phyloP scores from a whole-genome alignment of 345 rosid genomes.

The Garcia nutans region DNA sequence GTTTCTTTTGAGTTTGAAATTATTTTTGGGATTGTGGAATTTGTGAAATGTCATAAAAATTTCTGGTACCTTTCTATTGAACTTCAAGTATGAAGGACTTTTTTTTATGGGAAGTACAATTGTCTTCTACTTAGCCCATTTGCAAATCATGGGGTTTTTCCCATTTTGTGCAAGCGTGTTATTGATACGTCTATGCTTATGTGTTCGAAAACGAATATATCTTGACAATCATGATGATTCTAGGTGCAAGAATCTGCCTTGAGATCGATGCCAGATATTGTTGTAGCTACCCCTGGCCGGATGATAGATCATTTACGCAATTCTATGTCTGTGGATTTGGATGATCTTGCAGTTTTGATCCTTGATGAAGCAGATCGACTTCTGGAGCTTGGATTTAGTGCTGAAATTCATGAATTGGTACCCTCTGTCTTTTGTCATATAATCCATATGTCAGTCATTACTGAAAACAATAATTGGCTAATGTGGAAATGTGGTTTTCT shows the following conservation, averaged over 20 bases:
- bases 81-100: background rate
- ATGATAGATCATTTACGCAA: conserved; percentile 97
- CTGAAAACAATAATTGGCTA: background rate
- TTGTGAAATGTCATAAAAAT: too few species aligned
- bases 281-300: conserved; percentile 97
- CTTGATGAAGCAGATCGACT: conserved; percentile 98
- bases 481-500: background rate
- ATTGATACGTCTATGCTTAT: background rate
- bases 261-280: conserved; percentile 93
- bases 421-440: conserved; percentile 6
- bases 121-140: background rate
- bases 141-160: background rate
- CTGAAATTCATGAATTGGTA: conserved; percentile 96
- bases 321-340: conserved; percentile 88
- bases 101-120: background rate
- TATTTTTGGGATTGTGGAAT: background rate
- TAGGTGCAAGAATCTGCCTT: conserved; percentile 89
- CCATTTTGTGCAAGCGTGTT: too few species aligned
- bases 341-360: conserved; percentile 87
- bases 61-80: too few species aligned
- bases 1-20: background rate
- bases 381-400: conserved; percentile 91
- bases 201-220: background rate
- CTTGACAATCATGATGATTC: conserved; percentile 14
- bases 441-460: background rate